Evolutionary conservation across 2,329 filamentous ascomycete genomes (phyloP).

Genomic region (Penicillium sp.): DNA sequence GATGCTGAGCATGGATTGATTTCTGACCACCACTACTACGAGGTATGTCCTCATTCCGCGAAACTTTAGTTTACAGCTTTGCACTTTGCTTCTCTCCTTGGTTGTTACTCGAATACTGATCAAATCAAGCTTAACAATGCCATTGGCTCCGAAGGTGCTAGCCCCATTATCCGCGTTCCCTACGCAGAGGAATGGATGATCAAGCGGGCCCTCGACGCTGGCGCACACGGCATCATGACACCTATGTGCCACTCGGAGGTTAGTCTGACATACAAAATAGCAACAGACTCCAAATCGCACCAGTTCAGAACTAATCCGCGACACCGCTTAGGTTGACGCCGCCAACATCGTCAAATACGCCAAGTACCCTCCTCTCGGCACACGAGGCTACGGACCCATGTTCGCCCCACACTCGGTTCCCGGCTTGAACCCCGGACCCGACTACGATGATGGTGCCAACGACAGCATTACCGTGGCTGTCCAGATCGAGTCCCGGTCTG

Average conservation of each 20-base stretch:
- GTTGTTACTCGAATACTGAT: background rate
- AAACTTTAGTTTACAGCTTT: background rate
- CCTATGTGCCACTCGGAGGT: slow-evolving; percentile 37
- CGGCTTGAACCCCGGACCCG: slow-evolving; percentile 20
- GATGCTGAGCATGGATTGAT: slow-evolving; percentile 44
- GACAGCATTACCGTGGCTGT: slow-evolving; percentile 33
- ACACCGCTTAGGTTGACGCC: slow-evolving; percentile 25
- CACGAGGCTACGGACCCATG: slow-evolving; percentile 38
- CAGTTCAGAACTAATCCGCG: background rate
- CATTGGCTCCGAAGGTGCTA: slow-evolving; percentile 33
- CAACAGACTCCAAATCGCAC: background rate
- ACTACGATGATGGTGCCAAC: slow-evolving; percentile 39
- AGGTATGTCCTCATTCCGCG: slow-evolving; percentile 18
- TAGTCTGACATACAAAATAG: background rate
- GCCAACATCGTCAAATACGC: slow-evolving; percentile 30
- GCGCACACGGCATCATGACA: slow-evolving; percentile 39
- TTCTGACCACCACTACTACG: slow-evolving; percentile 39
- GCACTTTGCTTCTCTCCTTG: background rate
- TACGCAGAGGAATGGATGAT: slow-evolving; percentile 41
- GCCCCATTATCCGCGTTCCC: slow-evolving; percentile 37
- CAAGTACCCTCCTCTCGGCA: slow-evolving; percentile 34
- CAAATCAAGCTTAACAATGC: slow-evolving; percentile 34
- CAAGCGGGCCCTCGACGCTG: slow-evolving; percentile 41
- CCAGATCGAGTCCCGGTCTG: slow-evolving; percentile 44
- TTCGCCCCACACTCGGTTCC: slow-evolving; percentile 35